Base-by-base conservation (phyloP, 2,329 filamentous ascomycete species). In the Epichloe sylvatica region DNA sequence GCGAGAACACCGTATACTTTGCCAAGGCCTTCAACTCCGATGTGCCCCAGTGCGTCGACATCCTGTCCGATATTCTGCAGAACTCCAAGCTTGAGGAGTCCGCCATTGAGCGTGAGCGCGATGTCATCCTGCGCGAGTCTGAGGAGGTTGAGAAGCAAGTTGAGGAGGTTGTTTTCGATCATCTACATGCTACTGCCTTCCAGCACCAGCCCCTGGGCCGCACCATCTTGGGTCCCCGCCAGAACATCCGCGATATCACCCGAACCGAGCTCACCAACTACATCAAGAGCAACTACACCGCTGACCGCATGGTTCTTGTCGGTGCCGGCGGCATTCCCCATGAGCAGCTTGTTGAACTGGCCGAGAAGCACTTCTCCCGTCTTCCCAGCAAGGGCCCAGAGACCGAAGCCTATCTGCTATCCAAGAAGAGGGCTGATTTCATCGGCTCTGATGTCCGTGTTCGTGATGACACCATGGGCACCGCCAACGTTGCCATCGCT, bases 61-160 rank as follows among this genome's bases (percentile, higher is more conserved):
- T 98, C 64, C 87, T 98, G 54, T 86, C 92, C 76, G 92, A 98
- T 69, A 98, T 98, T 67, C 86, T 98, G 55, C 92, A 97, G 72
- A 94, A 98, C 82, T 97, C 92, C 59, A 96, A 94, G 77, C 88
- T 98, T 67, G 92, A 98, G 74, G 75, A 81, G 64, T 75, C 79
- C 51, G 91, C 92, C 62, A 96, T 92, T 66, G 90, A 98, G 78
- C 86, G 94, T 60, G 92, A 98, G 78, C 86, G 92, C 67, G 91
- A 96, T 73, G 94, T 98, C 65, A 98, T 98, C 67, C 82, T 98
- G 63, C 85, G 92, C 64, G 92, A 98, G 74, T 92, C 94, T 63
- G 92, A 98, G 75, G 92, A 98, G 78, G 94, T 98, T 59, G 92
- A 98, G 80, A 98, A 98, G 81, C 91, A 97, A 76, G 77, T 97